A percentile compares a stretch with the other conserved stretches of the same genome.
phyloP scores from a whole-genome alignment of 2,329 filamentous ascomycete species.

The Clonostachys chloroleuca region DNA sequence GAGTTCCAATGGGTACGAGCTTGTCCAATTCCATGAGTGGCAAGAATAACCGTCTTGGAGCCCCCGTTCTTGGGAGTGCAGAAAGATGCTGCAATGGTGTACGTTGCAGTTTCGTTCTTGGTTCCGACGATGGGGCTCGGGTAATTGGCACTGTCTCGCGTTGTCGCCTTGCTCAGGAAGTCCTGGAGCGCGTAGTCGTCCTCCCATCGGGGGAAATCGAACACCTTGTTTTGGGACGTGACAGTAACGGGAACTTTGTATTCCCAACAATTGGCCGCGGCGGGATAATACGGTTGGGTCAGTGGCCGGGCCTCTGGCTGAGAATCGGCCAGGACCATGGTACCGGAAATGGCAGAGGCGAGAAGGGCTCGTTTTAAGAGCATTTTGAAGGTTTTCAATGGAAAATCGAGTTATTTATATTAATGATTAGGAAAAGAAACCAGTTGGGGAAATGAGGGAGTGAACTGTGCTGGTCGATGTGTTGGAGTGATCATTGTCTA shows the following conservation, averaged over 20 bases:
- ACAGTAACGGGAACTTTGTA: constrained; percentile 9
- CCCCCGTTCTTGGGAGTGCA: constrained; percentile 4
- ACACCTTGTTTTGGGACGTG: constrained; percentile 4
- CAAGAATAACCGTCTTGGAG: constrained; percentile 6
- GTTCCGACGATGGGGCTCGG: constrained; percentile 6
- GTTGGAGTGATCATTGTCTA: no score
- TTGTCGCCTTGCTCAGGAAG: constrained; percentile 7
- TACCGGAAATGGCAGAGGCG: no score
- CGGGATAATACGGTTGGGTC: constrained; percentile 9
- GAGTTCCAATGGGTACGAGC: constrained; percentile 10
- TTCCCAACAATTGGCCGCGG: constrained; percentile 7
- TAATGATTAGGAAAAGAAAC: no score
- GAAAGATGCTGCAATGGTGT: constrained; percentile 8
- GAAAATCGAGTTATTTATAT: no score
- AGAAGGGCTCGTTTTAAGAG: no score
- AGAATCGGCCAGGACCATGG: no score
- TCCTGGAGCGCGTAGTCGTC: constrained; percentile 9
- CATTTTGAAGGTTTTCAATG: no score
- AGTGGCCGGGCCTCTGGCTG: background rate
- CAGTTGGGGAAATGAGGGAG: no score
- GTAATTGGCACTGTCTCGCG: constrained; percentile 5
- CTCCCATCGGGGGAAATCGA: constrained; percentile 7
- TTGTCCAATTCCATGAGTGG: constrained; percentile 8
- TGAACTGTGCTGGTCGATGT: no score
- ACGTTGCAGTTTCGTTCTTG: constrained; percentile 6